Conservation (phyloP, 352 stramenopile species). For the Phytophthora pluvialis region DNA sequence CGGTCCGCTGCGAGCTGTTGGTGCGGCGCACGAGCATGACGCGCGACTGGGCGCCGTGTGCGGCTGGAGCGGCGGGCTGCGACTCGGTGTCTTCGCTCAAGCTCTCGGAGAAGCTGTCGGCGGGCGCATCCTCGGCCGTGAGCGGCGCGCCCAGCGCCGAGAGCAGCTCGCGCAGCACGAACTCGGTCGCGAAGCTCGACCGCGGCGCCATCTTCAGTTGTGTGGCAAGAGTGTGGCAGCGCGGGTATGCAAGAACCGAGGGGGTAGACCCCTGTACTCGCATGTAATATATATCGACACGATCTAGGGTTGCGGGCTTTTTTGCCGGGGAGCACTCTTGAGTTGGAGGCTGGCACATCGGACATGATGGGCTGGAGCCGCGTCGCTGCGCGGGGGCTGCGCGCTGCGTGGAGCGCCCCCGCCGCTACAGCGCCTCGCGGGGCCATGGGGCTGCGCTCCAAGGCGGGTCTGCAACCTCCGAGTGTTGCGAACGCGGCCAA, state of each 20-base stretch:
- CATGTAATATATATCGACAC: too few species aligned
- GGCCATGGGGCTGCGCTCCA: slow-evolving; percentile 27
- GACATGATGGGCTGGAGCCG: slow-evolving; percentile 41
- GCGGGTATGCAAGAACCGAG: too few species aligned
- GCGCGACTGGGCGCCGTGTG: slow-evolving; percentile 28
- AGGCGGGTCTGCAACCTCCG: slow-evolving; percentile 18
- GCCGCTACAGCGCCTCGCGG: slow-evolving; percentile 15
- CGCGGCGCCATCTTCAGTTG: slow-evolving; percentile 17
- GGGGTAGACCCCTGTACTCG: too few species aligned
- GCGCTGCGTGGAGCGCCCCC: slow-evolving; percentile 19
- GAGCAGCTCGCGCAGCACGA: slow-evolving; percentile 65
- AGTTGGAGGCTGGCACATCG: slow-evolving; percentile 11
- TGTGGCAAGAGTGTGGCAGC: too few species aligned
- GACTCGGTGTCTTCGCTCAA: slow-evolving; percentile 70
- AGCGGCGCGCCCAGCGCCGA: slow-evolving; percentile 44
- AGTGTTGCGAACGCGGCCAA: slow-evolving; percentile 10
- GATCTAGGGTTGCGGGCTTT: background rate
- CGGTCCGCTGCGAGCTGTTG: slow-evolving; percentile 41
- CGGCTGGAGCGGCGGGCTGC: slow-evolving; percentile 17
- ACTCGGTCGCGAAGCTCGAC: slow-evolving; percentile 47
- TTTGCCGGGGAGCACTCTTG: background rate
- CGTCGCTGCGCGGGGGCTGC: slow-evolving; percentile 26
- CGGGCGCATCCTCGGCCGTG: background rate
- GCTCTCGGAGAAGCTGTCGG: slow-evolving; percentile 47
- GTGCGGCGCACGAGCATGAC: slow-evolving; percentile 63